Conservation (phyloP, 495 filamentous ascomycete genomes). For the Aspergillus egyptiacus region DNA sequence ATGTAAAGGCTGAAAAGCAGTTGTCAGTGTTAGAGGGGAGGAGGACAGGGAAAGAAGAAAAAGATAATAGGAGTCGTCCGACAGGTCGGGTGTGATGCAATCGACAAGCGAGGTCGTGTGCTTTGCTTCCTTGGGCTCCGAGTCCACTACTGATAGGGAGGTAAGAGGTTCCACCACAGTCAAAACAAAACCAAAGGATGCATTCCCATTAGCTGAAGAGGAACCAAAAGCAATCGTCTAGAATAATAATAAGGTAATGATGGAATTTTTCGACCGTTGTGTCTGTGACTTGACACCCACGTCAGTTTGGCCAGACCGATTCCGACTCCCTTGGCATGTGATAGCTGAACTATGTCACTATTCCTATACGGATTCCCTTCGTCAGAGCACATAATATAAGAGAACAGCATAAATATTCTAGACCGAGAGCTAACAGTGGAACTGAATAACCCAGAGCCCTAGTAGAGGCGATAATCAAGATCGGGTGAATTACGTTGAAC, state of each 20-base stretch:
- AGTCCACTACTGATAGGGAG: neutral
- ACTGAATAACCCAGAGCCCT: too few relatives aligned
- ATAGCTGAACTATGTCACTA: conserved; percentile 1
- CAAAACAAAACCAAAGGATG: neutral
- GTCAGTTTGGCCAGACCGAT: conserved; percentile 10
- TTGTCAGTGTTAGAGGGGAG: too few relatives aligned
- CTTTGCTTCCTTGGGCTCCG: conserved; percentile 16
- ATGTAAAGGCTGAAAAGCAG: conserved; percentile 12
- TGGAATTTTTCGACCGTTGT: neutral
- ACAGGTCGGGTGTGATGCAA: conserved; percentile 31
- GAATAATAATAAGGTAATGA: too few relatives aligned
- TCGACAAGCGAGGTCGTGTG: conserved; percentile 27
- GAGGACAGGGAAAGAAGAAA: conserved; percentile 16
- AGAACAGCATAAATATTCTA: too few relatives aligned
- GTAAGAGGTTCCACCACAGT: conserved; percentile 6
- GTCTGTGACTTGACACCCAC: conserved; percentile 6
- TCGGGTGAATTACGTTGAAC: too few relatives aligned
- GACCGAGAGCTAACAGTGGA: too few relatives aligned
- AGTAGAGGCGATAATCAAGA: too few relatives aligned
- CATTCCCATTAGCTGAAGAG: too few relatives aligned
- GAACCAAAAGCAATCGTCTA: too few relatives aligned
- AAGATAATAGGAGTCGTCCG: conserved; percentile 23
- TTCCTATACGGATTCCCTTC: neutral
- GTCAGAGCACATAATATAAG: too few relatives aligned
- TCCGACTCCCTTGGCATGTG: too few relatives aligned